phyloP scores from a whole-genome alignment of 1,284 basidiomycete genomes.

The Thecaphora thlaspeos region DNA sequence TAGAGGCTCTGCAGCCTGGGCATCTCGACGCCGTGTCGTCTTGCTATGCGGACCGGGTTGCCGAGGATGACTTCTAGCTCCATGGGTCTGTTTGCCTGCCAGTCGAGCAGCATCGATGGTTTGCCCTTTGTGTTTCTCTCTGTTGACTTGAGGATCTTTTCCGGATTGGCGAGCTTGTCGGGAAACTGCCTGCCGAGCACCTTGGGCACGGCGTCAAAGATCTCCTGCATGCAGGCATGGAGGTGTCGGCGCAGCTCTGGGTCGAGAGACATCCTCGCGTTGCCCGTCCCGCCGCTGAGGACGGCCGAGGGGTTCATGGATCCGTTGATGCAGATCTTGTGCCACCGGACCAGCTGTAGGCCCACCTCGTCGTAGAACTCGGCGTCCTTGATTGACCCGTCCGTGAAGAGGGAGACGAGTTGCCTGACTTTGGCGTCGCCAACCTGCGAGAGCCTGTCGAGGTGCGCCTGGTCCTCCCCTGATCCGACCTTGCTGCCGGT shows the following conservation, averaged over 20 bases:
- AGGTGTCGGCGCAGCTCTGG: slow-evolving; percentile 57
- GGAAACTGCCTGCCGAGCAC: slow-evolving; percentile 58
- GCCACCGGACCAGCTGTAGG: slow-evolving; percentile 61
- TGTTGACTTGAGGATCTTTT: slow-evolving; percentile 57
- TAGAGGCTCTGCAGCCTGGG: slow-evolving; percentile 60
- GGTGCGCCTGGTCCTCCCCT: slow-evolving; percentile 7
- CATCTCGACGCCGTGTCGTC: slow-evolving; percentile 57
- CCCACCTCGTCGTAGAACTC: slow-evolving; percentile 57
- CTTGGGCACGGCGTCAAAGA: slow-evolving; percentile 56
- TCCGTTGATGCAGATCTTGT: slow-evolving; percentile 61
- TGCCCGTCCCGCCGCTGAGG: slow-evolving; percentile 59
- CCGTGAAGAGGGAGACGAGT: slow-evolving; percentile 53
- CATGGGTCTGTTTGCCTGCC: slow-evolving; percentile 57
- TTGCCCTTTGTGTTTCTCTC: slow-evolving; percentile 58
- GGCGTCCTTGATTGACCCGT: slow-evolving; percentile 59
- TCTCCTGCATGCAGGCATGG: slow-evolving; percentile 59
- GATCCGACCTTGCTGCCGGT: slow-evolving; percentile 21
- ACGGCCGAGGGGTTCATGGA: slow-evolving; percentile 60
- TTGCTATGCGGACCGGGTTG: slow-evolving; percentile 56
- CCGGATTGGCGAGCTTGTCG: slow-evolving; percentile 56
- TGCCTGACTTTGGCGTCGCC: slow-evolving; percentile 15
- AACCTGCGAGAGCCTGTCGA: slow-evolving; percentile 8
- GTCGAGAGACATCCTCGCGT: slow-evolving; percentile 58
- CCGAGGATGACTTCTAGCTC: slow-evolving; percentile 60
- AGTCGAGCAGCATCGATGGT: slow-evolving; percentile 61